Evolutionary conservation across 345 rosid genomes (phyloP), one percentile per base, ranked within the genome.

Genomic region (Aquilaria malaccensis): DNA sequence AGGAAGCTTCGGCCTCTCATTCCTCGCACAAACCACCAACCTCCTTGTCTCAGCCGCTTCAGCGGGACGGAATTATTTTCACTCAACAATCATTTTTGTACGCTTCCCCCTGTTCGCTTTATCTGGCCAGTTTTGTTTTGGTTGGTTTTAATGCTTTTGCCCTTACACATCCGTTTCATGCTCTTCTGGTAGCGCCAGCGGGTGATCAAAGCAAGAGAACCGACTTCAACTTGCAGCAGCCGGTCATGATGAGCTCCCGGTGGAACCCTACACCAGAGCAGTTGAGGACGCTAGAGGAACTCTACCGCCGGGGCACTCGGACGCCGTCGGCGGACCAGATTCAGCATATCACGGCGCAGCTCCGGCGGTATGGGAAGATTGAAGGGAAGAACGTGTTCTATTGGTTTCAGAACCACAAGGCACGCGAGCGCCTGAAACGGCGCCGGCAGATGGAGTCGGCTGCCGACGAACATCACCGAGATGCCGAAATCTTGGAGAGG

Each of bases 401-500:
- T 75, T 92, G 98, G 98, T 93, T 93, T 58, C 98, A 93, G 67
- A 93, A 93, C 68, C 98, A 93, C 72, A 93, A 93, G 81, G 97
- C 98, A 6, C 80, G 98, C 33, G 96, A 91, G 49, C 79, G 96
- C 15, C 96, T 83, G 59, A 88, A 86, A 69, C 85, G 93, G 1
- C 84, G 97, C 50, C 88, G 96, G 50, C 89, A 89, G 67, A 78
- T 88, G 92, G 97, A 94, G 65, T 81, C 80, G 45, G 52, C 60
- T 13, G 60, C 48, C 11, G 74, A 72, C 45, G 75, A 78, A 2
- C 64, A 51, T 2, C 61, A 45, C 12, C 74, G 52, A 2, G 78
- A 79, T 3, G 6, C 45, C 1, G 82, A 88, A 62, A 63, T 69
- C 50, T 70, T 74, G 22, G 83, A 78, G 65, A 80, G 83, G 71